These are phyloP conservation scores for Dryadomyces sulphureus DNA, from an alignment of 2,329 filamentous ascomycete genomes.

Conservation along the genomic window DNA sequence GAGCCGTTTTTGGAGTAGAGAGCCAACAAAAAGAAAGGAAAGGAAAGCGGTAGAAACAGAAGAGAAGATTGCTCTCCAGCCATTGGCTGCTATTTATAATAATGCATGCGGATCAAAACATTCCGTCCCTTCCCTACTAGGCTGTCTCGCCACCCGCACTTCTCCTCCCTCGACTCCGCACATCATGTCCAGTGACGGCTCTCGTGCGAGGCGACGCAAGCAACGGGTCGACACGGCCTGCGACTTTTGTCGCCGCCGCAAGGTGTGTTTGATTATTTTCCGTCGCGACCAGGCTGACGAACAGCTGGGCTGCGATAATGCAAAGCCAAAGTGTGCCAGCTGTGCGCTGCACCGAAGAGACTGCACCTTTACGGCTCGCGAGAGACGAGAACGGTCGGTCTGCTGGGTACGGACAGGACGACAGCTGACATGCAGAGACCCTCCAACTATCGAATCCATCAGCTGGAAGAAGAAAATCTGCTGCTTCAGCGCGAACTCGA, in stretches of 20 bases:
- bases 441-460: background rate
- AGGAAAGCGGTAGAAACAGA: too few species aligned
- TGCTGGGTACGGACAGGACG: too few species aligned
- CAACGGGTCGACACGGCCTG: background rate
- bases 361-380: background rate
- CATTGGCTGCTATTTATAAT: too few species aligned
- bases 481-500: background rate
- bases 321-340: background rate
- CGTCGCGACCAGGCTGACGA: background rate
- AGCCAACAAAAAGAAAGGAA: too few species aligned
- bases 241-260: constrained; percentile 1
- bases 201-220: background rate
- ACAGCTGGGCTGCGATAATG: background rate
- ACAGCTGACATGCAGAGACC: background rate
- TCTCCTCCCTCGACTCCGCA: background rate
- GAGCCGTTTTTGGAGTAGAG: too few species aligned
- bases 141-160: too few species aligned
- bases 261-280: background rate
- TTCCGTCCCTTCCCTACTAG: too few species aligned
- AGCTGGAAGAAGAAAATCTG: background rate
- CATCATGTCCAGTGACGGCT: background rate
- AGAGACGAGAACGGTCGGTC: background rate
- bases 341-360: background rate
- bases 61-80: too few species aligned
- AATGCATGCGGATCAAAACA: too few species aligned